Percentiles rank a stretch among this genome's conserved stretches.
These are phyloP conservation scores for Inosperma sp. DNA, from an alignment of 768 basidiomycete genomes.

Conservation along the genomic window DNA sequence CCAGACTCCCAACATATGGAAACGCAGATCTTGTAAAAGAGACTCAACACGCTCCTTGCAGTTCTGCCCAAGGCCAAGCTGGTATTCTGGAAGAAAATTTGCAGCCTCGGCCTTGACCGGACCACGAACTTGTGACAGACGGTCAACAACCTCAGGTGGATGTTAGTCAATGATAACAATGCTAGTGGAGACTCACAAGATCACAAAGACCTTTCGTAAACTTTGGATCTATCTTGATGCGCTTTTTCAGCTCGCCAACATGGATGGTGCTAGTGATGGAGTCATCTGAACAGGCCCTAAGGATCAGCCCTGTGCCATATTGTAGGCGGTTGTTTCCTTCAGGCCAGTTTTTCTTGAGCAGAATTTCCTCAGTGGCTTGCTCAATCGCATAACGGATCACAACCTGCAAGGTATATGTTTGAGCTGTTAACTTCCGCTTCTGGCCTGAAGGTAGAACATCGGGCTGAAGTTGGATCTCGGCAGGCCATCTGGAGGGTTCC, in stretches of 20 bases:
- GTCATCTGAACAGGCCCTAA: not conserved
- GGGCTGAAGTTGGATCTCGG: not conserved
- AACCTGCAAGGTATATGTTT: not conserved
- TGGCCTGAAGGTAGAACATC: not conserved
- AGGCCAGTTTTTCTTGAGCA: slow-evolving; percentile 1
- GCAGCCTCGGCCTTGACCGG: slow-evolving; percentile 1
- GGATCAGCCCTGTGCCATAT: not conserved
- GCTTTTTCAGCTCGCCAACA: not conserved
- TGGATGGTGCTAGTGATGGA: not conserved
- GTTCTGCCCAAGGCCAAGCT: slow-evolving; percentile 1
- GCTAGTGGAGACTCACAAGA: not conserved
- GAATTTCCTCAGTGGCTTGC: not conserved
- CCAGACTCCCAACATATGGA: not conserved
- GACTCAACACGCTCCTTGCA: not conserved
- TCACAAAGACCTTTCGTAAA: slow-evolving; percentile 5
- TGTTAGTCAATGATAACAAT: not conserved
- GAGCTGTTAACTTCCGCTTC: not conserved
- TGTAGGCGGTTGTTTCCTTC: not conserved
- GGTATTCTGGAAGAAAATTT: not conserved
- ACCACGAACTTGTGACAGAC: not conserved
- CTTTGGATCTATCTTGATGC: not conserved
- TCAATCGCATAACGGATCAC: not conserved
- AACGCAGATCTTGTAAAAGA: not conserved
- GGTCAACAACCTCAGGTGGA: not conserved
- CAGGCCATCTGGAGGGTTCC: too few relatives aligned